A percentile compares a stretch with the other conserved stretches of the same genome.
phyloP scores from a whole-genome alignment of 2,329 filamentous ascomycete genomes.

The Fusarium sacchari region DNA sequence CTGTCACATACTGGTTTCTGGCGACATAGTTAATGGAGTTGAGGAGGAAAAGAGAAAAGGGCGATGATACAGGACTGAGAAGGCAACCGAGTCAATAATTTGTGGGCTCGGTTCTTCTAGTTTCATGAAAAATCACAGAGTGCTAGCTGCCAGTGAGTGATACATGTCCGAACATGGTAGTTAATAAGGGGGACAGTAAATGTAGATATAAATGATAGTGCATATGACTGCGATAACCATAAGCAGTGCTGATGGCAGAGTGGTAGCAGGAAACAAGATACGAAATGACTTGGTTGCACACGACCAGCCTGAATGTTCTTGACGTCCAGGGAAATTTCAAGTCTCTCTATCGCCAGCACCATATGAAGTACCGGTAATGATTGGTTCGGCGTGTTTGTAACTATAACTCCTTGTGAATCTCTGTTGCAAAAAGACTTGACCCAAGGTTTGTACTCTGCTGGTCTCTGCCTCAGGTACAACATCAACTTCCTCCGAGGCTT shows the following conservation, averaged over 20 bases:
- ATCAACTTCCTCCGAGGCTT: not conserved
- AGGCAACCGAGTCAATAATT: not conserved
- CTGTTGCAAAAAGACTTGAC: not conserved
- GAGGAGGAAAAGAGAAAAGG: not conserved
- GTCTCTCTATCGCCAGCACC: not conserved
- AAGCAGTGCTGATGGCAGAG: not conserved
- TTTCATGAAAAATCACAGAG: not conserved
- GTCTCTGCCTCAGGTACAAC: not conserved
- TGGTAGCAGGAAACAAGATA: not conserved
- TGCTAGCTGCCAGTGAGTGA: not conserved
- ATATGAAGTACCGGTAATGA: not conserved
- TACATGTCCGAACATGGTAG: not conserved
- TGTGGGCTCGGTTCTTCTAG: not conserved
- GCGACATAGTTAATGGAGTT: not conserved
- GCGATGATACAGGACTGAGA: not conserved
- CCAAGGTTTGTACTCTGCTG: not conserved
- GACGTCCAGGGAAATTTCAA: not conserved
- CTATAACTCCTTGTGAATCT: not conserved
- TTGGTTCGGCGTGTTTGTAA: not conserved
- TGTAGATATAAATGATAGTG: not conserved
- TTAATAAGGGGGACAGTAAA: not conserved
- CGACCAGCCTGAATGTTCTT: not conserved
- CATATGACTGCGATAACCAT: not conserved
- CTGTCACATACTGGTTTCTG: not conserved
- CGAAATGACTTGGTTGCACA: not conserved